These are phyloP conservation scores for Penicillium occitanis DNA, from an alignment of 2,329 filamentous ascomycete species.

Conservation along the genomic window DNA sequence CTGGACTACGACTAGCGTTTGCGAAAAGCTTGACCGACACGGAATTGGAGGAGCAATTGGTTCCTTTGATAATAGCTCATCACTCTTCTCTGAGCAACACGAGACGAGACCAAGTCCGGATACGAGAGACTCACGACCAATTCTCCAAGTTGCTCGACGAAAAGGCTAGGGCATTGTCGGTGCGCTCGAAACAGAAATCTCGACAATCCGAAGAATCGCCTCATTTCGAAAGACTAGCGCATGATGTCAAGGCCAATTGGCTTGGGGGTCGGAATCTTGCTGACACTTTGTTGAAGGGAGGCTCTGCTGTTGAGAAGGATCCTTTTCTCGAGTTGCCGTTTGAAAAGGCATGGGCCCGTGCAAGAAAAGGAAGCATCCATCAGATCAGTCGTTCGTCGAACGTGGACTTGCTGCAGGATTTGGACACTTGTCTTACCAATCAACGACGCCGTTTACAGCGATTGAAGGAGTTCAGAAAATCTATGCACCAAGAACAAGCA, in stretches of 20 bases:
- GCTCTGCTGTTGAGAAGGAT: conserved; percentile 57
- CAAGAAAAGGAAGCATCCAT: conserved; percentile 58
- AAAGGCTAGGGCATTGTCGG: conserved; percentile 59
- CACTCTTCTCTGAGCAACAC: conserved; percentile 63
- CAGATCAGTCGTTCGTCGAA: conserved; percentile 32
- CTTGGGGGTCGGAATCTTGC: conserved; percentile 74
- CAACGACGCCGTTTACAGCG: conserved; percentile 68
- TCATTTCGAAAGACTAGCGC: conserved; percentile 37
- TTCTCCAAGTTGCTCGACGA: conserved; percentile 64
- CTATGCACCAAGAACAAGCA: conserved; percentile 25
- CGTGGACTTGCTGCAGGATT: conserved; percentile 58
- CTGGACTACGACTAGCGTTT: conserved; percentile 58
- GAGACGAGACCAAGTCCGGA: conserved; percentile 60
- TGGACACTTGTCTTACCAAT: conserved; percentile 65
- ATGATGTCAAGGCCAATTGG: conserved; percentile 70
- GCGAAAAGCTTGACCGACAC: conserved; percentile 42
- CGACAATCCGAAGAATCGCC: conserved; percentile 38
- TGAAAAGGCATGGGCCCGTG: conserved; percentile 67
- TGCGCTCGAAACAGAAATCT: conserved; percentile 30
- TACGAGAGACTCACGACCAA: conserved; percentile 59
- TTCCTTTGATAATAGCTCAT: conserved; percentile 71
- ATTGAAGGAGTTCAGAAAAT: conserved; percentile 68
- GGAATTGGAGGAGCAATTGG: conserved; percentile 46
- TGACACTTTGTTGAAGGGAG: conserved; percentile 67
- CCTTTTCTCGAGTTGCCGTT: conserved; percentile 67